A percentile compares a stretch with the other conserved stretches of the same genome.
These are phyloP conservation scores for Pluteus cervinus DNA, from an alignment of 768 basidiomycete species.

Conservation along the genomic window DNA sequence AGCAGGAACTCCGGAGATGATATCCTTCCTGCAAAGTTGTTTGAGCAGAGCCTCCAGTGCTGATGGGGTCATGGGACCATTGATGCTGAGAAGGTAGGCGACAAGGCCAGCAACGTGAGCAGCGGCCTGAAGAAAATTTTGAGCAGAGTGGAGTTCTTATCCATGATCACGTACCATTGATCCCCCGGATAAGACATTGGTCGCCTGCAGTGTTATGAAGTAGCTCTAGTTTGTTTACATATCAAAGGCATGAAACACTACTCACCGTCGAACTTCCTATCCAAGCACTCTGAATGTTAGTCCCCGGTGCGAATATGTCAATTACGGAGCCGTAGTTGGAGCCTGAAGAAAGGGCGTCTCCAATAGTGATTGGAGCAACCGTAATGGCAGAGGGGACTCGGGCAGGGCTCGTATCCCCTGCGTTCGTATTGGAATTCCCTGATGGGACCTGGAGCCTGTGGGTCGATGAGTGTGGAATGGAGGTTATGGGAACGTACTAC, in stretches of 20 bases:
- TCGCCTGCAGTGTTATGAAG: constrained; percentile 2
- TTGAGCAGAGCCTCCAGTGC: constrained; percentile 5
- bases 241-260: background rate
- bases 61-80: constrained; percentile 4
- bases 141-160: background rate
- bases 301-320: constrained; percentile 12
- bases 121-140: constrained; percentile 8
- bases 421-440: constrained; percentile 9
- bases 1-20: constrained; percentile 7
- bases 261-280: constrained; percentile 10
- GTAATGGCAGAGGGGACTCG: constrained; percentile 9
- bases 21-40: constrained; percentile 7
- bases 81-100: constrained; percentile 10
- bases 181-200: constrained; percentile 6
- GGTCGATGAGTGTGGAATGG: background rate
- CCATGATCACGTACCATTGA: constrained; percentile 3
- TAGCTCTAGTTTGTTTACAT: too few relatives aligned
- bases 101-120: constrained; percentile 14
- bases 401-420: constrained; percentile 8
- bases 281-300: constrained; percentile 11
- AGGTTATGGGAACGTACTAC: background rate
- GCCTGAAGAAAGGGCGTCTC: constrained; percentile 6
- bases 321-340: constrained; percentile 10
- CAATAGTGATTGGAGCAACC: constrained; percentile 9
- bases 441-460: constrained; percentile 1